Conservation (phyloP, 169 alveolate genomes). For the Eimeria falciformis region DNA sequence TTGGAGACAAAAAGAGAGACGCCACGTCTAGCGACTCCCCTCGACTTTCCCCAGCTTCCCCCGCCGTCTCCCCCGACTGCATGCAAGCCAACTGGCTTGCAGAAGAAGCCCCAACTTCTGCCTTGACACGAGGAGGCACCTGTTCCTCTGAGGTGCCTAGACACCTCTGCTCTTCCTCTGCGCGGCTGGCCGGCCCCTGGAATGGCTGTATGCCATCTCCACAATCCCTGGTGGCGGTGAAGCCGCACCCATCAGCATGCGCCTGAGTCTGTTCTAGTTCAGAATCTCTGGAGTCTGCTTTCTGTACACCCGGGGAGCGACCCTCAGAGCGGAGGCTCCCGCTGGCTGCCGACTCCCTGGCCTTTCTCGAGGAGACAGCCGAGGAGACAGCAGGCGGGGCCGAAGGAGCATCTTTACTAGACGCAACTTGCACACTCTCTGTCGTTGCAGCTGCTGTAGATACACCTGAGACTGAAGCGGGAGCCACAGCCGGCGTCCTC, state of each 20-base stretch:
- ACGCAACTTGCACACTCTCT: neutral
- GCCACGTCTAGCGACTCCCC: constrained; percentile 21
- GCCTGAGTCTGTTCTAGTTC: too few species aligned
- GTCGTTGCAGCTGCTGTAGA: neutral
- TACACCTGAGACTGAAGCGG: neutral
- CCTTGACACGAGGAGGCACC: too few species aligned
- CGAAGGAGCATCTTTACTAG: neutral
- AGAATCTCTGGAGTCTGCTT: too few species aligned
- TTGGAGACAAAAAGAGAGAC: constrained; percentile 25
- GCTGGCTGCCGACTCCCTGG: neutral
- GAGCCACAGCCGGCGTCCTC: neutral
- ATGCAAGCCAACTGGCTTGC: neutral
- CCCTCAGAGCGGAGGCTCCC: too few species aligned
- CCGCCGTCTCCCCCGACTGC: neutral
- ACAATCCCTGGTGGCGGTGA: too few species aligned
- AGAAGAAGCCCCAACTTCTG: too few species aligned
- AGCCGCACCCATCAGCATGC: too few species aligned
- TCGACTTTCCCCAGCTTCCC: neutral
- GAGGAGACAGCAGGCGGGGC: neutral
- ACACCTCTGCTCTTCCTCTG: too few species aligned
- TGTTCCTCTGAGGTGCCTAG: too few species aligned
- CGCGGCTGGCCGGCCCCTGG: too few species aligned
- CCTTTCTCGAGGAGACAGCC: neutral
- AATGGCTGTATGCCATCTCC: too few species aligned
- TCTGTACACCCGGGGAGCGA: too few species aligned